A percentile compares a stretch with the other conserved stretches of the same genome.
Evolutionary conservation across 805 yeast species (phyloP).

Genomic region (Candida sithepensis): DNA sequence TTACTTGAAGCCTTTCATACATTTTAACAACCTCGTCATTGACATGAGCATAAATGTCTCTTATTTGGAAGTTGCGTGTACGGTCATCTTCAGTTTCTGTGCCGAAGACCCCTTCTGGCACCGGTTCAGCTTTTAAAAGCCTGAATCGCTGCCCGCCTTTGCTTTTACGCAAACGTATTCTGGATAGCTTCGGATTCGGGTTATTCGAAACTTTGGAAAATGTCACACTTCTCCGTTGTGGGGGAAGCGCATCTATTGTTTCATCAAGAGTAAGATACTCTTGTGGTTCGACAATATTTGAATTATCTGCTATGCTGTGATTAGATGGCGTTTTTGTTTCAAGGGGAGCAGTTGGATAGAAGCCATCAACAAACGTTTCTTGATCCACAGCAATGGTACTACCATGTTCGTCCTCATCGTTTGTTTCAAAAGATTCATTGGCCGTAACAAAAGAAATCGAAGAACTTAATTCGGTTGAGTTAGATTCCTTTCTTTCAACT

Average conservation of each 20-base stretch:
- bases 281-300: not conserved
- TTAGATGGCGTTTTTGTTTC: not conserved
- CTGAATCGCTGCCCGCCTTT: not conserved
- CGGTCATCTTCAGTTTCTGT: not conserved
- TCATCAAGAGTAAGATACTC: not conserved
- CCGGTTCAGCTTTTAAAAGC: slow-evolving; percentile 11
- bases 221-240: slow-evolving; percentile 9
- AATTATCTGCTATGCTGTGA: not conserved
- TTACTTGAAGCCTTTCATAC: slow-evolving; percentile 20
- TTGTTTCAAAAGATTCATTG: slow-evolving; percentile 9
- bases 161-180: not conserved
- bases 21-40: slow-evolving; percentile 17
- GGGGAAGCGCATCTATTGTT: no score
- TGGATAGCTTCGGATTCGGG: not conserved
- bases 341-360: not conserved
- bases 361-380: not conserved
- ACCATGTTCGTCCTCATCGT: not conserved
- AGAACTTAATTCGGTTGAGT: slow-evolving; percentile 5
- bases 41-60: slow-evolving; percentile 12
- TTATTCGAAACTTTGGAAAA: slow-evolving; percentile 11
- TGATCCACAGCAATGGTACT: not conserved
- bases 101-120: slow-evolving; percentile 1
- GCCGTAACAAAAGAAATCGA: slow-evolving; percentile 25
- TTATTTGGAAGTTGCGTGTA: slow-evolving; percentile 7
- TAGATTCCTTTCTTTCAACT: slow-evolving; percentile 2